These are phyloP conservation scores for Graphilbum sp. DNA, from an alignment of 2,329 filamentous ascomycete species.

Conservation along the genomic window DNA sequence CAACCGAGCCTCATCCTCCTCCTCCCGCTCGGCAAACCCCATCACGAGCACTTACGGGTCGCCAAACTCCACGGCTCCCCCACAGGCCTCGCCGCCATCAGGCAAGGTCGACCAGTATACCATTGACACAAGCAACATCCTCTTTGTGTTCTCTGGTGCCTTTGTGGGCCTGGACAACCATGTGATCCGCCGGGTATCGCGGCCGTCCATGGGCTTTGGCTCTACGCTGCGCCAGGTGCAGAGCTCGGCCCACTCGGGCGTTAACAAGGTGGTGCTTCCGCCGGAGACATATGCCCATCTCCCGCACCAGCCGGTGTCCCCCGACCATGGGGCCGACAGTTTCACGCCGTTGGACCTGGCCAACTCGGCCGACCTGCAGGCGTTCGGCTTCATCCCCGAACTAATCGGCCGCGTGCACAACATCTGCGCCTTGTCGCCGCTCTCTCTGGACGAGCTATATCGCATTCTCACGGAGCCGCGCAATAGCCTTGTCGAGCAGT, in stretches of 20 bases:
- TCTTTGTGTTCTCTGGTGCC: slow-evolving; percentile 92
- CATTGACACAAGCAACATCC: slow-evolving; percentile 85
- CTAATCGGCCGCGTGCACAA: slow-evolving; percentile 92
- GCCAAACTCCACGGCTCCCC: slow-evolving; percentile 26
- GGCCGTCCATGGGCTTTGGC: slow-evolving; percentile 77
- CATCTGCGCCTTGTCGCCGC: slow-evolving; percentile 65
- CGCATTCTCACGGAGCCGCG: slow-evolving; percentile 85
- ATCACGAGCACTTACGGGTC: slow-evolving; percentile 37
- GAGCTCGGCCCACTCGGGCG: slow-evolving; percentile 27
- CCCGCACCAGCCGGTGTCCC: slow-evolving; percentile 30
- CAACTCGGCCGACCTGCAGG: slow-evolving; percentile 60
- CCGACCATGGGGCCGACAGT: slow-evolving; percentile 15
- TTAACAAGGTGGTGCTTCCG: slow-evolving; percentile 42
- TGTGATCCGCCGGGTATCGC: slow-evolving; percentile 73
- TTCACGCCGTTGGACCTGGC: slow-evolving; percentile 54
- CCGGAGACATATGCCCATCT: slow-evolving; percentile 41
- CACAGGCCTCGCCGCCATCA: slow-evolving; percentile 27
- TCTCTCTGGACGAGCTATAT: slow-evolving; percentile 52
- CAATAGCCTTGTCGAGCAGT: slow-evolving; percentile 78
- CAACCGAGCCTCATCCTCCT: slow-evolving; percentile 31
- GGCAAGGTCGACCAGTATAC: slow-evolving; percentile 48
- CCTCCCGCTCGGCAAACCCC: slow-evolving; percentile 33
- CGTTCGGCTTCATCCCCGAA: slow-evolving; percentile 84
- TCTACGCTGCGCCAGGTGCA: slow-evolving; percentile 52
- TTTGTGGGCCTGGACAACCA: slow-evolving; percentile 86